phyloP scores from a whole-genome alignment of 2,329 filamentous ascomycete species.

The Botrytis elliptica region DNA sequence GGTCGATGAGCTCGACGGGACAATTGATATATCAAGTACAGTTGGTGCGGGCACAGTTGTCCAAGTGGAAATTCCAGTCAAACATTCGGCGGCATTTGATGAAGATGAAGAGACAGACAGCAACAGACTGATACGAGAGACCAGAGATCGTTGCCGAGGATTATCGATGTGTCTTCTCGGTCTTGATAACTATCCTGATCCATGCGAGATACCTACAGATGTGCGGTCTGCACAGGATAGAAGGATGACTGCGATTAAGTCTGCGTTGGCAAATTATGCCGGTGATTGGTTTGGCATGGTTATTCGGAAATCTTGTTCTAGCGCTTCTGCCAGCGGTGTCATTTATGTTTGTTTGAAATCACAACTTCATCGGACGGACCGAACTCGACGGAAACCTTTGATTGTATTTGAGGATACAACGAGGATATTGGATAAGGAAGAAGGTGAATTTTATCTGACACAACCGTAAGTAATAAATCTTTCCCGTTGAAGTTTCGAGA shows the following conservation, averaged over 20 bases:
- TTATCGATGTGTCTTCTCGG: conserved; percentile 28
- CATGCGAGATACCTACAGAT: conserved; percentile 23
- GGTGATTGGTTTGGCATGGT: conserved; percentile 31
- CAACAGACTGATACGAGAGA: conserved; percentile 21
- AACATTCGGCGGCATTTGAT: background rate
- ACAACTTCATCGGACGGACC: conserved; percentile 18
- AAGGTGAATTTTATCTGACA: conserved; percentile 25
- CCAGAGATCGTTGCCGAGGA: conserved; percentile 22
- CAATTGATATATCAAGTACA: conserved; percentile 56
- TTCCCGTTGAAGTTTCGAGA: background rate
- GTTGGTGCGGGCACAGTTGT: conserved; percentile 54
- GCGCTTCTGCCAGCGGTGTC: conserved; percentile 14
- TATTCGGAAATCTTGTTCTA: conserved; percentile 21
- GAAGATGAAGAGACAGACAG: background rate
- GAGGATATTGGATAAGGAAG: background rate
- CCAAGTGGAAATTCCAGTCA: conserved; percentile 46
- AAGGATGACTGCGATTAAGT: conserved; percentile 25
- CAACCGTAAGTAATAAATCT: conserved; percentile 27
- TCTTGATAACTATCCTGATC: conserved; percentile 26
- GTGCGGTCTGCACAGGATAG: conserved; percentile 22
- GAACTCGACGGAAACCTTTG: conserved; percentile 21
- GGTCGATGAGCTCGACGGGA: conserved; percentile 58
- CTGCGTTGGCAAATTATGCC: conserved; percentile 25
- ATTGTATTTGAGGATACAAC: conserved; percentile 30
- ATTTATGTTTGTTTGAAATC: conserved; percentile 27